Base-by-base conservation (phyloP, 208 protist genomes). In the Acanthamoeba royreba region DNA sequence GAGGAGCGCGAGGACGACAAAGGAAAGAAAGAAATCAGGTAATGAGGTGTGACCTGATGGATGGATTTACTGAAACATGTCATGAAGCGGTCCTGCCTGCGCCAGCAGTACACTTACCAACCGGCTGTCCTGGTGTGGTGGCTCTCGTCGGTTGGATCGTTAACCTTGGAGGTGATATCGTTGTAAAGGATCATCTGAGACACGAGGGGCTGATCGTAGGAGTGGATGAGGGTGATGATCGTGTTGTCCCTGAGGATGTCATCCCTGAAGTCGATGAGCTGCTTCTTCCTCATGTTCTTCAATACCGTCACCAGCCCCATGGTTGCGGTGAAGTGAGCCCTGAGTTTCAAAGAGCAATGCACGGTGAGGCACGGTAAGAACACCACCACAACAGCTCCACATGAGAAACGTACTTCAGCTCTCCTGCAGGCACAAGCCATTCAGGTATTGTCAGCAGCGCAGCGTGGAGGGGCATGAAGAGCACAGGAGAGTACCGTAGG, bases 261-360 rank as follows among this genome's bases (percentile, higher is more conserved):
- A 17, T 55, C 77, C 25, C 25, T 19, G 19, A 28, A 86, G 15
- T 86, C 77, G 28, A 86, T n/a, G 43, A 35, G 53, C 46, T 86
- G 77, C 35, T 86, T 86, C 45, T 55, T 86, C 45, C 40, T 47
- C 77, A 86, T 86, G 77, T 86, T 86, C 40, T 55, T 47, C 13
- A 86, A 45, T 11, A 86, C 42, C 1, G 77, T 86, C 25, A 25
- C 77, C n/a, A 86, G 42, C 0, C 77, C 77, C 40, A 55, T 55
- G 42, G 77, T 86, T 38, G 7, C 40, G 0, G 40, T 1, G 11
- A 86, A 3, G 77, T 86, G 77, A 15, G 40, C 15, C 45, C 77
- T 47, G 45, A 5, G 63, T 28, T 25, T 8, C 63, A 25, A 55
- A 9, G 13, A 25, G 9, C 49, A 55, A 9, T 19, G 9, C 49